Evolutionary conservation across 2,329 filamentous ascomycete genomes (phyloP).

Genomic region (Pezicula rhizophila): DNA sequence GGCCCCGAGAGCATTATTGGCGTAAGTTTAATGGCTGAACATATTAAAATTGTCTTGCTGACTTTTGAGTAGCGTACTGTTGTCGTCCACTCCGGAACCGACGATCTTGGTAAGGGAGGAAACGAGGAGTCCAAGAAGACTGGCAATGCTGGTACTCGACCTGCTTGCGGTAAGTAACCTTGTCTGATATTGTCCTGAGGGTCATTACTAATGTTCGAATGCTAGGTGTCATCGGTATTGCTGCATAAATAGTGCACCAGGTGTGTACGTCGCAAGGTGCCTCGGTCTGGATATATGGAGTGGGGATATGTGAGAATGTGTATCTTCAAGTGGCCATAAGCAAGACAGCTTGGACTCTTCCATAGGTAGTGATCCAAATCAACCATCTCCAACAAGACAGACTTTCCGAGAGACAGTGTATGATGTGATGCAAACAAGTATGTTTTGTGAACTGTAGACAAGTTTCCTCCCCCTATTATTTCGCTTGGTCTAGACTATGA

Average conservation of each 20-base stretch:
- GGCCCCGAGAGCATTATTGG: slow-evolving; percentile 92
- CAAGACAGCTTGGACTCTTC: not conserved
- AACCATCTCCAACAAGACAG: not conserved
- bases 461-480: too few relatives aligned
- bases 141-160: slow-evolving; percentile 87
- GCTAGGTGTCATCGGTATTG: slow-evolving; percentile 81
- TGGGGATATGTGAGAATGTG: not conserved
- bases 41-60: slow-evolving; percentile 12
- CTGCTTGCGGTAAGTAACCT: slow-evolving; percentile 75
- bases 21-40: slow-evolving; percentile 43
- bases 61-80: slow-evolving; percentile 67
- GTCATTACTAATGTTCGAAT: slow-evolving; percentile 7
- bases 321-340: not conserved
- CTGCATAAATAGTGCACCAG: slow-evolving; percentile 46
- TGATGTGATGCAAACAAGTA: not conserved
- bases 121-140: slow-evolving; percentile 98
- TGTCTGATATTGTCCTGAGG: not conserved
- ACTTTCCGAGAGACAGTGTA: not conserved
- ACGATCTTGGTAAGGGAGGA: slow-evolving; percentile 89
- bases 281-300: not conserved
- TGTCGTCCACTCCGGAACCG: slow-evolving; percentile 89
- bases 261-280: not conserved
- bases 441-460: not conserved
- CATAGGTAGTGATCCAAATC: not conserved
- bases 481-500: too few relatives aligned